Conservation (phyloP, 371 early-diverging fungal species). For the Mucor mucedo region DNA sequence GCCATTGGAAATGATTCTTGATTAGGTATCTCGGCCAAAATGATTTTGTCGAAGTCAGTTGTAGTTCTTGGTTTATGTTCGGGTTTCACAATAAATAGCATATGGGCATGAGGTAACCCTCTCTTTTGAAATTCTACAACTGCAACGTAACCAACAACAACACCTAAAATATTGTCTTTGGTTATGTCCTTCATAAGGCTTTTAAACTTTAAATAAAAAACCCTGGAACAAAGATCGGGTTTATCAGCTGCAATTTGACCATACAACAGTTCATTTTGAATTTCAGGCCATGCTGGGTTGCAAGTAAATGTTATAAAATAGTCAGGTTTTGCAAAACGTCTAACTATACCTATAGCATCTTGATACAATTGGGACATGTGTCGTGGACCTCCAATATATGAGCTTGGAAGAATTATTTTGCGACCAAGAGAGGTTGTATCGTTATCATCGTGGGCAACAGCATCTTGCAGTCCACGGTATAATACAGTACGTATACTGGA, state of each 20-base stretch:
- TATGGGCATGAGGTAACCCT: background rate
- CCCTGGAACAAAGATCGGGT: conserved; percentile 24
- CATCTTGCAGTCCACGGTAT: background rate
- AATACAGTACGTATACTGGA: background rate
- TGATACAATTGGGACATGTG: conserved; percentile 36
- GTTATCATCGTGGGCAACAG: too few species aligned
- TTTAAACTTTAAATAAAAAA: conserved; percentile 34
- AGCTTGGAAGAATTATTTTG: conserved; percentile 13
- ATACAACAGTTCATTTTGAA: conserved; percentile 15
- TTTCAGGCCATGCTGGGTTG: conserved; percentile 40
- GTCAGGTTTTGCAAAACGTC: conserved; percentile 32
- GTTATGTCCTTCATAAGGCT: conserved; percentile 29
- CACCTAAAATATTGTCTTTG: conserved; percentile 27
- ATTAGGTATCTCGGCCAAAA: conserved; percentile 8
- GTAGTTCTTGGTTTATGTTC: background rate
- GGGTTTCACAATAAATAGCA: conserved; percentile 1
- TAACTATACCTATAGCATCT: conserved; percentile 36
- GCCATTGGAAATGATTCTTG: too few species aligned
- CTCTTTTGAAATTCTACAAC: background rate
- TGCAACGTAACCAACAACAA: conserved; percentile 19
- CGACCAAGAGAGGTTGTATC: background rate
- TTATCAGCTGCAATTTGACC: conserved; percentile 21
- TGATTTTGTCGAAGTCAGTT: background rate
- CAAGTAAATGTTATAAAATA: conserved; percentile 44
- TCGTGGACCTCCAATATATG: conserved; percentile 33